A percentile compares a stretch with the other conserved stretches of the same genome.
phyloP scores from a whole-genome alignment of 768 basidiomycete species.

The Mycena alexandri region DNA sequence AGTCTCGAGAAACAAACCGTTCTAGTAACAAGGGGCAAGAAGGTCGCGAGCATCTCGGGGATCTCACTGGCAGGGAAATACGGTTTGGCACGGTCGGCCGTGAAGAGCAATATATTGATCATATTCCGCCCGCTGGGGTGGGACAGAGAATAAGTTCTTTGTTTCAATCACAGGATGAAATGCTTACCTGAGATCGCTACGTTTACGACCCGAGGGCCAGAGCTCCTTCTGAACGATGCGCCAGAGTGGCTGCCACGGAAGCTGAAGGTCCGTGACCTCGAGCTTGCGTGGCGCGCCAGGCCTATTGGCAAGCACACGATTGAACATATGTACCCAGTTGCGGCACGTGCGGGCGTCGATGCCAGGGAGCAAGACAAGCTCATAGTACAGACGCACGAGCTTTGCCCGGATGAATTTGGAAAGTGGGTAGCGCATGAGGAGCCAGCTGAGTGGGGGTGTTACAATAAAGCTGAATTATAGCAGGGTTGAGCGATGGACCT shows the following conservation, averaged over 20 bases:
- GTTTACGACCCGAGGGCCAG: slow-evolving; percentile 69
- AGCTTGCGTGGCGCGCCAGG: slow-evolving; percentile 75
- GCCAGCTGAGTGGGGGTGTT: slow-evolving; percentile 66
- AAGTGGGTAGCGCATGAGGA: slow-evolving; percentile 86
- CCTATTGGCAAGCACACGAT: slow-evolving; percentile 77
- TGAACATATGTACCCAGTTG: slow-evolving; percentile 84
- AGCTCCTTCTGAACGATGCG: slow-evolving; percentile 77
- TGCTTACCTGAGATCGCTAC: slow-evolving; percentile 71
- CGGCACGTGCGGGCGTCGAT: slow-evolving; percentile 78
- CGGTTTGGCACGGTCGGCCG: slow-evolving; percentile 79
- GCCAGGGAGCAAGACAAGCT: slow-evolving; percentile 82
- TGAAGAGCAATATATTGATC: slow-evolving; percentile 77
- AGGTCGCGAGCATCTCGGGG: slow-evolving; percentile 75
- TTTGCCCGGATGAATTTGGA: slow-evolving; percentile 75
- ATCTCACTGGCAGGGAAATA: slow-evolving; percentile 79
- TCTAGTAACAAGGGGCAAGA: slow-evolving; percentile 78
- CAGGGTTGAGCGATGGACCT: slow-evolving; percentile 60
- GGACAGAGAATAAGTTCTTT: slow-evolving; percentile 17
- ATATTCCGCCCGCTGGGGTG: slow-evolving; percentile 65
- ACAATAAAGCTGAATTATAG: slow-evolving; percentile 7
- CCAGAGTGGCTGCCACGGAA: slow-evolving; percentile 87
- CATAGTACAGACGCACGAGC: slow-evolving; percentile 82
- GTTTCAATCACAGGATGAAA: slow-evolving; percentile 1
- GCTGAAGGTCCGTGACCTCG: slow-evolving; percentile 72
- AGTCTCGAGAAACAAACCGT: slow-evolving; percentile 61